These are phyloP conservation scores for Hyaloscypha hepaticicola DNA, from an alignment of 495 filamentous ascomycete genomes.

Conservation along the genomic window DNA sequence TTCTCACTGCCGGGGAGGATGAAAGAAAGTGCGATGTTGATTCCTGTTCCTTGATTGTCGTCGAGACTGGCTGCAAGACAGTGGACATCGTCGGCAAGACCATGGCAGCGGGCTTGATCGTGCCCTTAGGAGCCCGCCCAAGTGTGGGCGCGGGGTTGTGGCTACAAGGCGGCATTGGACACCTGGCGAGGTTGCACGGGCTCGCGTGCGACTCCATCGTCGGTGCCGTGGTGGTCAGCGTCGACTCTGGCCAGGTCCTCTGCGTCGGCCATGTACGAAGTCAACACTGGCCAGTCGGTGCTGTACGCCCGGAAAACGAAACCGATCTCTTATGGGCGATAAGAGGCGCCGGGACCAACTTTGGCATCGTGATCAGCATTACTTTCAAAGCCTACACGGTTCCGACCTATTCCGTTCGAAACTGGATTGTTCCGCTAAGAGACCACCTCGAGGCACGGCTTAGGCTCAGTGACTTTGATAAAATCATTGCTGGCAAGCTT, in stretches of 20 bases:
- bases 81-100: slow-evolving; percentile 55
- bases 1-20: slow-evolving; percentile 38
- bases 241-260: slow-evolving; percentile 48
- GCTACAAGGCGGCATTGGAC: slow-evolving; percentile 66
- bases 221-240: slow-evolving; percentile 57
- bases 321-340: slow-evolving; percentile 59
- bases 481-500: slow-evolving; percentile 42
- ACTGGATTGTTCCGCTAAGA: slow-evolving; percentile 50
- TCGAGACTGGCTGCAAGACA: slow-evolving; percentile 54
- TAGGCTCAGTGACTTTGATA: slow-evolving; percentile 46
- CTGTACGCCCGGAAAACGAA: slow-evolving; percentile 49
- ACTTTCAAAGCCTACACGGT: slow-evolving; percentile 51
- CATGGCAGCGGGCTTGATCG: slow-evolving; percentile 50
- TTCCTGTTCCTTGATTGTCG: slow-evolving; percentile 45
- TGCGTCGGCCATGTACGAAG: slow-evolving; percentile 53
- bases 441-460: slow-evolving; percentile 39
- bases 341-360: slow-evolving; percentile 61
- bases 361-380: slow-evolving; percentile 61
- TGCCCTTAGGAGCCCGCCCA: slow-evolving; percentile 59
- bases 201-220: slow-evolving; percentile 62
- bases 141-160: slow-evolving; percentile 62
- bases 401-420: slow-evolving; percentile 45
- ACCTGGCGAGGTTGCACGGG: slow-evolving; percentile 55
- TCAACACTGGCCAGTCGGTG: slow-evolving; percentile 46
- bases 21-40: slow-evolving; percentile 29